Percentiles rank a stretch among this genome's conserved stretches.
Evolutionary conservation across 2,329 filamentous ascomycete genomes (phyloP).

Genomic region (Corynespora cassiicola): DNA sequence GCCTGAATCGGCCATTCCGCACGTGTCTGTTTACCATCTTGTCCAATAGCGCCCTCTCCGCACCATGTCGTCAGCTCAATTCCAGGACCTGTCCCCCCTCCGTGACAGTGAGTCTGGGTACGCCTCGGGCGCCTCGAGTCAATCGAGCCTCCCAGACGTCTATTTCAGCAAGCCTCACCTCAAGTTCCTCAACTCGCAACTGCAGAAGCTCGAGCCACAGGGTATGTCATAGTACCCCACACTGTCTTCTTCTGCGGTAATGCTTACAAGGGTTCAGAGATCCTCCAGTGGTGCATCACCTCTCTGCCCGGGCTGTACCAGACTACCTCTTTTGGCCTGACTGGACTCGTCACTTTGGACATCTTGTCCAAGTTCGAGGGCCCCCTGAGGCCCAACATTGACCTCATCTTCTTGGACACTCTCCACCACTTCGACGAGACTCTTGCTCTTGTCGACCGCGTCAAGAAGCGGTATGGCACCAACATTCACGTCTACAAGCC

Average conservation of each 20-base stretch:
- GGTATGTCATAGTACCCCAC: conserved; percentile 50
- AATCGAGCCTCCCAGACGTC: conserved; percentile 72
- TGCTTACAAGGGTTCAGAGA: conserved; percentile 61
- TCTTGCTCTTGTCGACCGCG: conserved; percentile 64
- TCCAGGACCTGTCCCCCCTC: conserved; percentile 32
- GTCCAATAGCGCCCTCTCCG: neutral
- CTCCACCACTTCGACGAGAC: conserved; percentile 61
- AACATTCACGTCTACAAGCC: conserved; percentile 92
- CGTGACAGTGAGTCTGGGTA: conserved; percentile 79
- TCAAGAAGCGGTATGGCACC: conserved; percentile 77
- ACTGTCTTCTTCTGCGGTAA: conserved; percentile 12
- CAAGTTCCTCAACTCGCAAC: conserved; percentile 86
- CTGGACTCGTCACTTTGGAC: conserved; percentile 61
- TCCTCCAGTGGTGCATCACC: conserved; percentile 89
- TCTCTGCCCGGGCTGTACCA: conserved; percentile 84
- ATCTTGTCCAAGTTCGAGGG: conserved; percentile 77
- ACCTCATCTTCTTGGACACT: conserved; percentile 63
- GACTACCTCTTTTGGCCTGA: conserved; percentile 59
- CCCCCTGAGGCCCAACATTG: conserved; percentile 61
- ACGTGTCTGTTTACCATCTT: conserved; percentile 4
- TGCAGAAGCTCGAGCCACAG: conserved; percentile 85
- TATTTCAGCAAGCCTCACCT: conserved; percentile 88
- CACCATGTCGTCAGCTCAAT: conserved; percentile 37
- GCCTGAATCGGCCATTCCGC: neutral
- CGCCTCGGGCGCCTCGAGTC: conserved; percentile 71